Conservation (phyloP, 1,139 yeast species). For the Yamadazyma oceani region DNA sequence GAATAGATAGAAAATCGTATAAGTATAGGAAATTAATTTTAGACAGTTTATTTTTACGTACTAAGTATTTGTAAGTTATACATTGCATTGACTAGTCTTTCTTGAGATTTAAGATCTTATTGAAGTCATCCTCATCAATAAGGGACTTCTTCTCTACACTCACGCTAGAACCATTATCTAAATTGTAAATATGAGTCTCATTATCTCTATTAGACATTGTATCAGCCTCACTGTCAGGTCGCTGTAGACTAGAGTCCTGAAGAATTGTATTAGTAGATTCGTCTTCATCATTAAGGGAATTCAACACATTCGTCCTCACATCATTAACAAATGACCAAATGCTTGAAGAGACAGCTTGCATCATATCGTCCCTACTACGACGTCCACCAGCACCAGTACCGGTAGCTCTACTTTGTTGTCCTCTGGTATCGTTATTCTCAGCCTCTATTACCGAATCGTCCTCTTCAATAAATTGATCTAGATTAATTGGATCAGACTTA, state of each 20-base stretch:
- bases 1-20: no score
- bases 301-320: slow-evolving; percentile 38
- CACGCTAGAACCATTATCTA: slow-evolving; percentile 28
- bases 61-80: neutral
- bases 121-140: slow-evolving; percentile 12
- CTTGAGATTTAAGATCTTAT: slow-evolving; percentile 7
- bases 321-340: slow-evolving; percentile 50
- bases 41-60: neutral
- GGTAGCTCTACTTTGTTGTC: slow-evolving; percentile 4
- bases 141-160: slow-evolving; percentile 7
- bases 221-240: neutral
- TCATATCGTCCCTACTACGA: slow-evolving; percentile 27
- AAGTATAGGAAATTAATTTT: no score
- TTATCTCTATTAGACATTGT: slow-evolving; percentile 1
- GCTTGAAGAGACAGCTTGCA: slow-evolving; percentile 43
- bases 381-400: no score
- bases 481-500: slow-evolving; percentile 11
- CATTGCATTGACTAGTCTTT: neutral
- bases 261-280: neutral
- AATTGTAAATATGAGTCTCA: slow-evolving; percentile 19
- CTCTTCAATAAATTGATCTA: slow-evolving; percentile 13
- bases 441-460: slow-evolving; percentile 1
- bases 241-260: neutral
- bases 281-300: slow-evolving; percentile 35
- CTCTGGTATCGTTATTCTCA: neutral